These are phyloP conservation scores for Pseudocercospora fijiensis DNA, from an alignment of 2,329 filamentous ascomycete genomes.

Conservation along the genomic window DNA sequence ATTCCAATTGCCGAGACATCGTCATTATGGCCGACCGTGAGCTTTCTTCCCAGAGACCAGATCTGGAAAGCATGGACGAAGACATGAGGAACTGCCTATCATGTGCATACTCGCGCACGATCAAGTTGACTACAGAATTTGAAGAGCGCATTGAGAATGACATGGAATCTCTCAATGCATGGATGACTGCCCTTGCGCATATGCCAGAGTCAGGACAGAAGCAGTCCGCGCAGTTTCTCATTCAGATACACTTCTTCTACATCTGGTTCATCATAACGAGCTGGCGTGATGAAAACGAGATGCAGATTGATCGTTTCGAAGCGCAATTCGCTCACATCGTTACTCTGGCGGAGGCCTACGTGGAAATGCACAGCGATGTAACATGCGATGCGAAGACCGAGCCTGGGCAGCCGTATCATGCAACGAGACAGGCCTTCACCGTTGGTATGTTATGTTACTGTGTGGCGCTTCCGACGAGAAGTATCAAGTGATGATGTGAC, in stretches of 20 bases:
- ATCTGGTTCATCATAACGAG: conserved; percentile 20
- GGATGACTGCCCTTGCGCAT: conserved; percentile 20
- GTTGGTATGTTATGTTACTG: not conserved
- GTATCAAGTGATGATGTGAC: not conserved
- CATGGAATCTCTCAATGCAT: conserved; percentile 19
- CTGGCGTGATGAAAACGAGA: conserved; percentile 22
- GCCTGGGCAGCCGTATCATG: not conserved
- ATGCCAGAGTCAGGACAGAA: conserved; percentile 5
- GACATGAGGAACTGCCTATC: conserved; percentile 23
- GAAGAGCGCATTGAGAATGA: conserved; percentile 12
- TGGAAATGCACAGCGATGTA: conserved; percentile 17
- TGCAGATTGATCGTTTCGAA: conserved; percentile 22
- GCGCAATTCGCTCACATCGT: conserved; percentile 20
- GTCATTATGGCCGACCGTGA: conserved; percentile 16
- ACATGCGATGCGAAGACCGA: not conserved
- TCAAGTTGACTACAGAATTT: conserved; percentile 5
- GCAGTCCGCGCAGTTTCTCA: conserved; percentile 17
- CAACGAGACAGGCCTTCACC: conserved; percentile 21
- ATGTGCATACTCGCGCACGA: conserved; percentile 21
- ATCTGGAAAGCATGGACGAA: conserved; percentile 18
- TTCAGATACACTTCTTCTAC: conserved; percentile 25
- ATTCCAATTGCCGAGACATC: conserved; percentile 20
- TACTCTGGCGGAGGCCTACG: conserved; percentile 18
- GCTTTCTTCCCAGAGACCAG: conserved; percentile 11
- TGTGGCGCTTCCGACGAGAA: not conserved